Percentiles rank a stretch among this genome's conserved stretches.
Conservation (phyloP, 2,329 filamentous ascomycete species). For the Sarocladium kiliense region DNA sequence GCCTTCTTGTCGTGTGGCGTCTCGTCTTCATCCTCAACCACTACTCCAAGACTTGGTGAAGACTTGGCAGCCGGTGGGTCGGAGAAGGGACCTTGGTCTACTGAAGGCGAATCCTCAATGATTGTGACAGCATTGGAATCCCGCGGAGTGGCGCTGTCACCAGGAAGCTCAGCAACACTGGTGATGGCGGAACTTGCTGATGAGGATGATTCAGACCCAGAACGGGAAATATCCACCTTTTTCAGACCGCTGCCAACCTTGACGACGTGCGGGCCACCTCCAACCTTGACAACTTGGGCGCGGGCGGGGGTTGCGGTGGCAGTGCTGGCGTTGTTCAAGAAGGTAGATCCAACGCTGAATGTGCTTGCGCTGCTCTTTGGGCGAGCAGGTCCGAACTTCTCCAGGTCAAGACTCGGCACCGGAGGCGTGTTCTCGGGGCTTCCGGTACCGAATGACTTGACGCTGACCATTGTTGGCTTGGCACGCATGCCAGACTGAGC, state of each 20-base stretch:
- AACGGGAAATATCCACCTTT: conserved; percentile 37
- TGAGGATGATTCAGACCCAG: conserved; percentile 14
- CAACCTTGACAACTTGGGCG: conserved; percentile 57
- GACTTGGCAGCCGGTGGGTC: conserved; percentile 38
- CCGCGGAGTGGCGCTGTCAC: not conserved
- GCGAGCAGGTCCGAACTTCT: conserved; percentile 44
- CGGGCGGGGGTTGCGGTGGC: conserved; percentile 44
- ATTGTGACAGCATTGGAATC: conserved; percentile 18
- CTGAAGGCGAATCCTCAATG: conserved; percentile 42
- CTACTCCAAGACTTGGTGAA: conserved; percentile 44
- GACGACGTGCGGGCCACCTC: conserved; percentile 43
- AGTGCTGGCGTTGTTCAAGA: conserved; percentile 60
- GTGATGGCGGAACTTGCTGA: conserved; percentile 1
- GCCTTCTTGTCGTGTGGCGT: conserved; percentile 24
- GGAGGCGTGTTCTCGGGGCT: conserved; percentile 58
- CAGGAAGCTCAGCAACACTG: not conserved
- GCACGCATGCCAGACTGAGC: conserved; percentile 75
- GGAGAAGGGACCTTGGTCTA: conserved; percentile 55
- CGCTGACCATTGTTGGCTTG: conserved; percentile 89
- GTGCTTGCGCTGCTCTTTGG: conserved; percentile 52
- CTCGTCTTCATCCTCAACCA: conserved; percentile 48
- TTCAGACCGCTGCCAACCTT: conserved; percentile 35
- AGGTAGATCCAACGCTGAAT: conserved; percentile 64
- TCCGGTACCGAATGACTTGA: conserved; percentile 64
- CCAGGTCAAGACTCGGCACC: conserved; percentile 65